A percentile compares a stretch with the other conserved stretches of the same genome.
Conservation (phyloP, 345 rosid species). For the Hevea brasiliensis region DNA sequence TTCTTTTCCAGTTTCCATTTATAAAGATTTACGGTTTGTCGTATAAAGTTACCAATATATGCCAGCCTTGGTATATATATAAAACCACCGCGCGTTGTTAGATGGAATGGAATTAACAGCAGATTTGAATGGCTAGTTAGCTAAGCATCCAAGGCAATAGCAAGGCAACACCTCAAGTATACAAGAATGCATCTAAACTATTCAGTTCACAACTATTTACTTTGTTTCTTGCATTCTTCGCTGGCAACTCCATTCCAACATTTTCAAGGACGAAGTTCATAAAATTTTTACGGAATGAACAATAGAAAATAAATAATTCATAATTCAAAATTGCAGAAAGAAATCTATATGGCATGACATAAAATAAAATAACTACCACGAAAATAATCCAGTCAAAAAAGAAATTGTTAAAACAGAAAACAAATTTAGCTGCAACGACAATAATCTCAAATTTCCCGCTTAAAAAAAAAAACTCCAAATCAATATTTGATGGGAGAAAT, state of each 20-base stretch:
- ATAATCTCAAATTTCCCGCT: conserved; percentile 3
- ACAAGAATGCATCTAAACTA: no score
- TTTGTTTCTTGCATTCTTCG: background rate
- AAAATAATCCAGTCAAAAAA: conserved; percentile 5
- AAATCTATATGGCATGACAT: background rate
- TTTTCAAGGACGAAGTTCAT: no score
- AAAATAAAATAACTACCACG: conserved; percentile 3
- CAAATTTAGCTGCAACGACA: conserved; percentile 3
- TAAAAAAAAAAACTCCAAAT: conserved; percentile 2
- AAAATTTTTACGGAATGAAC: background rate
- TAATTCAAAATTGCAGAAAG: background rate
- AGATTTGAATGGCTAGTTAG: no score
- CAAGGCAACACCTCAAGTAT: background rate
- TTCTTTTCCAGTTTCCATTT: no score
- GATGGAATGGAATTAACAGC: conserved; percentile 59
- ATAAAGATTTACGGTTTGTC: no score
- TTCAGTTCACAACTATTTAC: no score
- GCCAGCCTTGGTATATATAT: conserved; percentile 49
- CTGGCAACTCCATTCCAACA: no score
- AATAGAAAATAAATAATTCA: background rate
- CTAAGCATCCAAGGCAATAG: conserved; percentile 37
- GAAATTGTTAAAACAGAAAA: background rate
- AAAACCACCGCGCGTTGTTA: conserved; percentile 50
- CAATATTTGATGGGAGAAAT: conserved; percentile 63
- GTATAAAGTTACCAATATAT: conserved; percentile 49